Base-by-base conservation (phyloP, 768 basidiomycete genomes). In the Termitomyces sp. region DNA sequence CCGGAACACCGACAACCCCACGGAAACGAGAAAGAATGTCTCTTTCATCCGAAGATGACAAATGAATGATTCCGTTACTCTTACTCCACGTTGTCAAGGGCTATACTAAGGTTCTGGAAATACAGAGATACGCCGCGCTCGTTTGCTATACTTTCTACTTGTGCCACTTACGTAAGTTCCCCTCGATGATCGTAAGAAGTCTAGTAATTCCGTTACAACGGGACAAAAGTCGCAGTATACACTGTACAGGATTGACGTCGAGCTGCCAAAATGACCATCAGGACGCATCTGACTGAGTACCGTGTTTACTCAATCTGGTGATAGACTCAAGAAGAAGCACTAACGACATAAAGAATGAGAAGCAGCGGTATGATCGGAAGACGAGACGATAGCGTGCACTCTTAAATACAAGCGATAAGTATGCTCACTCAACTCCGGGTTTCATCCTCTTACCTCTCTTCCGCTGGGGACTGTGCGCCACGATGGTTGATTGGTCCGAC, bases 401-500 rank as follows among this genome's bases (percentile, higher is more conserved):
- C 58, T 61, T 58, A 58, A 65, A n/a, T n/a, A n/a, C n/a, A 62
- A 56, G 48, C 53, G 54, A 36, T 48, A 31, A 36, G 41, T 16
- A 29, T 5, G 32, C 18, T 39, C 20, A 51, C 43, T 44, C 4
- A 35, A 45, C 35, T 42, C 54, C 44, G 39, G 13, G 16, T 16
- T 52, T 27, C 25, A 11, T 32, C 33, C 11, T 27, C 41, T n/a
- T 44, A 13, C 13, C 7, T 44, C 20, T 38, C 45, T 18, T 20
- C 48, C 33, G 23, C n/a, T 48, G 20, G 32, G 40, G 41, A 35
- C 18, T 11, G 29, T 32, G 33, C 23, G 36, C 31, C 39, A 50
- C 15, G 25, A 65, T 62, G 82, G 77, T 78, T 22, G 64, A 79
- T 60, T 85, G 84, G 84, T 71, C 70, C 16, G 68, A 75, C 60